phyloP scores from a whole-genome alignment of 257 asterid species.

The Solanum sejunctum region DNA sequence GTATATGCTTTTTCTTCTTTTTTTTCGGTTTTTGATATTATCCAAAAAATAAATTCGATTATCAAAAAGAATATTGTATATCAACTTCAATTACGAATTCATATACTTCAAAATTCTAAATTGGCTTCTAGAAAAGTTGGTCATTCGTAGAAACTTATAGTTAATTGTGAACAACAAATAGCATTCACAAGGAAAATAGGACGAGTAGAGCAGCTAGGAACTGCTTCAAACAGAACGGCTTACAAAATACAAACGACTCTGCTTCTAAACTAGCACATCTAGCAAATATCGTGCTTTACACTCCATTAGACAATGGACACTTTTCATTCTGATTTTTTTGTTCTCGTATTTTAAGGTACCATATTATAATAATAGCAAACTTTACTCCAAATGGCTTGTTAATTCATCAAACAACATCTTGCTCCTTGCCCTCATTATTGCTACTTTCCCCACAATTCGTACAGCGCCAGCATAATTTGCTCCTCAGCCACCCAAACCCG shows the following conservation, averaged over 20 bases:
- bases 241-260: background rate
- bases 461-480: constrained; percentile 1
- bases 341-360: too few species aligned
- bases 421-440: background rate
- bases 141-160: background rate
- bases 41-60: too few species aligned
- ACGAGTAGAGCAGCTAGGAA: background rate
- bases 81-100: background rate
- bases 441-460: background rate
- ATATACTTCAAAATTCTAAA: too few species aligned
- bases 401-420: constrained; percentile 8
- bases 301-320: too few species aligned
- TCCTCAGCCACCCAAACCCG: background rate
- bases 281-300: background rate
- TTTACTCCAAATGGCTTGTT: background rate
- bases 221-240: background rate
- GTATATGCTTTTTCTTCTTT: too few species aligned
- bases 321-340: too few species aligned
- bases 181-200: background rate
- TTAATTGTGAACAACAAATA: background rate
- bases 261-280: background rate
- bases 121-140: background rate
- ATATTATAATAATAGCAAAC: too few species aligned
- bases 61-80: too few species aligned
- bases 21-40: too few species aligned